Base-by-base conservation (phyloP, 805 yeast species). In the Debaryomyces hansenii region DNA sequence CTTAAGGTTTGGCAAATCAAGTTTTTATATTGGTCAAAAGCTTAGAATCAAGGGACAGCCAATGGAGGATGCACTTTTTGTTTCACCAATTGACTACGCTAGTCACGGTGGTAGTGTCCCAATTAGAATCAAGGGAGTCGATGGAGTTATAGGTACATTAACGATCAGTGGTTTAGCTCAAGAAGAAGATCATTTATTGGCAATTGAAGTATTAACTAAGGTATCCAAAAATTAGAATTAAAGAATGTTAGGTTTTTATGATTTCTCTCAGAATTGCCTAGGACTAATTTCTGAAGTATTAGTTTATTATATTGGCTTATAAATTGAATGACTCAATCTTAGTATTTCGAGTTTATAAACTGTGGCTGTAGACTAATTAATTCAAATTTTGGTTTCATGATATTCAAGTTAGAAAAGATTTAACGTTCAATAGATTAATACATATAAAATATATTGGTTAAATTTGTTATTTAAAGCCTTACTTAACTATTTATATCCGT, bases 31-130 rank as follows among this genome's bases (percentile, higher is more conserved):
- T 56, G 81, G 83, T 5, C 65, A 64, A 40, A 74, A 73, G 54
- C 62, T 75, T 46, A 64, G 66, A 20, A 44, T 42, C 1, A 71
- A 66, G 47, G 64, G 63, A 2, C 62, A 68, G 41, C 63, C 75
- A 6, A 45, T 72, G 2, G 77, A 72, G 36, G 63, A 61, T 28
- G 71, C 68, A 3, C 60, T 62, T 35, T 72, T 67, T 44, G 61
- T 78, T 15, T 70, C 73, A 24, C 63, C 73, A 8, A 53, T 53
- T 15, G 79, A 75, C 10, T 80, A 70, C 53, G 81, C 82, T 8
- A 60, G 69, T 27, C 82, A 78, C 52, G 86, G 86, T 20, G 86
- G 86, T 44, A 73, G 78, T 29, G 72, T 80, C 41, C 84, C 84
- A 9, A 62, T 80, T 28, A 69, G 68, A 47, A 52, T 76, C 15